phyloP scores from a whole-genome alignment of 2,329 filamentous ascomycete genomes.

The Grosmannia penicillata region DNA sequence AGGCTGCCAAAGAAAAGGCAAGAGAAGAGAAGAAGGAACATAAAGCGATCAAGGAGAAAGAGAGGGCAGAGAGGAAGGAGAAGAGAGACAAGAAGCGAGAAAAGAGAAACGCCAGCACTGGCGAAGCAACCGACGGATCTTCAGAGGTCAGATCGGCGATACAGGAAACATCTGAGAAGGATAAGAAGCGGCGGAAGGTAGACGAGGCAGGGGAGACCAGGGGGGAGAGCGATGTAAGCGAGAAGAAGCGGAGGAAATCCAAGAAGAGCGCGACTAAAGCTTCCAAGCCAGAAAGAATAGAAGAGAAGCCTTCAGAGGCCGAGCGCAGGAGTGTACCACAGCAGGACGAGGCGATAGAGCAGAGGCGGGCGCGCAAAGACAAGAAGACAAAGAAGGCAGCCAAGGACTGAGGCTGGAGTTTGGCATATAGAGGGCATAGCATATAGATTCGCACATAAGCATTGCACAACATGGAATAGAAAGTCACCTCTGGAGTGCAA shows the following conservation, averaged over 20 bases:
- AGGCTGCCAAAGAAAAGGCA: slow-evolving; percentile 8
- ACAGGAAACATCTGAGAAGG: slow-evolving; percentile 15
- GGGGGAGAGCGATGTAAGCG: slow-evolving; percentile 14
- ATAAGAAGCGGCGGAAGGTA: slow-evolving; percentile 16
- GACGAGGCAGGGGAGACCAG: neutral
- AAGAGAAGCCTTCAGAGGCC: neutral
- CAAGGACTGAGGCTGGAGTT: neutral
- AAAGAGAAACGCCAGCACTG: slow-evolving; percentile 16
- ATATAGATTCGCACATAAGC: too few relatives aligned
- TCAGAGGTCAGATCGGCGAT: too few relatives aligned
- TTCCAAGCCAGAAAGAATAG: slow-evolving; percentile 14
- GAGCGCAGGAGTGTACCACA: slow-evolving; percentile 13
- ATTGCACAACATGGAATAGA: too few relatives aligned
- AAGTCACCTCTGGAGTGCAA: too few relatives aligned
- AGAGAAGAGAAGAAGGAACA: slow-evolving; percentile 2
- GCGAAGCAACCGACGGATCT: too few relatives aligned
- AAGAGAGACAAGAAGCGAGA: slow-evolving; percentile 15
- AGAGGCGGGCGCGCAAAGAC: slow-evolving; percentile 13
- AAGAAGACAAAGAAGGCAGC: slow-evolving; percentile 18
- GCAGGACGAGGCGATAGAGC: slow-evolving; percentile 14
- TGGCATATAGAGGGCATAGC: too few relatives aligned
- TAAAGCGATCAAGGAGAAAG: slow-evolving; percentile 9
- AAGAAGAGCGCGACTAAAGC: slow-evolving; percentile 20
- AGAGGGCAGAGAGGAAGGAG: neutral
- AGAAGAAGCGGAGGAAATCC: slow-evolving; percentile 13